phyloP scores from a whole-genome alignment of 1,139 yeast species.

The Yamadazyma sp. region DNA sequence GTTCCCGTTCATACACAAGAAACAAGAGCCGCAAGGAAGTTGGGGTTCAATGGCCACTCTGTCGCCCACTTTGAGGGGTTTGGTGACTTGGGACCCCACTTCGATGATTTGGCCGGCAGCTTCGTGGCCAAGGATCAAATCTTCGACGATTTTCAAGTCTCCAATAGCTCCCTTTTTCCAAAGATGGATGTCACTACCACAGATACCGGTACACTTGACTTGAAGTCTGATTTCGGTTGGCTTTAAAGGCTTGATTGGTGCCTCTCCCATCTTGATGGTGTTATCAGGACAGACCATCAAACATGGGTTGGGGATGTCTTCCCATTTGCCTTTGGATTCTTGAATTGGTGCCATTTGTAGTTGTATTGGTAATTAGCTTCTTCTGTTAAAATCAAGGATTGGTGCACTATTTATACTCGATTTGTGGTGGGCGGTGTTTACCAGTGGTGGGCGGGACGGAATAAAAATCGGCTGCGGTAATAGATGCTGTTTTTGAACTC shows the following conservation, averaged over 20 bases:
- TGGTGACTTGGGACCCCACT: conserved; percentile 27
- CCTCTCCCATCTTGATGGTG: conserved; percentile 16
- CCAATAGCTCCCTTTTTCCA: conserved; percentile 36
- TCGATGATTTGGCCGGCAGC: conserved; percentile 31
- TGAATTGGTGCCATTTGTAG: conserved; percentile 18
- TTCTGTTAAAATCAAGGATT: too few species aligned
- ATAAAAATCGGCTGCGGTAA: conserved; percentile 1
- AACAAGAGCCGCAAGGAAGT: conserved; percentile 67
- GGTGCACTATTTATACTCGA: too few species aligned
- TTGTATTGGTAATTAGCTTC: not conserved
- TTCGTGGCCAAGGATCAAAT: conserved; percentile 34
- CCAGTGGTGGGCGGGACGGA: too few species aligned
- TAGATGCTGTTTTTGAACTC: conserved; percentile 1
- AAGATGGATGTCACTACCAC: conserved; percentile 36
- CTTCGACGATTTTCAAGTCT: conserved; percentile 24
- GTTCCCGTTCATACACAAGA: conserved; percentile 66
- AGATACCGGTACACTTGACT: conserved; percentile 42
- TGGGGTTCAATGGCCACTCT: conserved; percentile 51
- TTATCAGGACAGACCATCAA: conserved; percentile 17
- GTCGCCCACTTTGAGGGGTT: conserved; percentile 28
- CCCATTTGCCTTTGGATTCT: conserved; percentile 18
- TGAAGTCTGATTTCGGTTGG: conserved; percentile 66
- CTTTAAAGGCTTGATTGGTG: conserved; percentile 21
- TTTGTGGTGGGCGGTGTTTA: too few species aligned
- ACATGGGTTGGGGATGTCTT: conserved; percentile 19